phyloP scores from a whole-genome alignment of 2,329 filamentous ascomycete species.

The Trichoderma pleuroti region DNA sequence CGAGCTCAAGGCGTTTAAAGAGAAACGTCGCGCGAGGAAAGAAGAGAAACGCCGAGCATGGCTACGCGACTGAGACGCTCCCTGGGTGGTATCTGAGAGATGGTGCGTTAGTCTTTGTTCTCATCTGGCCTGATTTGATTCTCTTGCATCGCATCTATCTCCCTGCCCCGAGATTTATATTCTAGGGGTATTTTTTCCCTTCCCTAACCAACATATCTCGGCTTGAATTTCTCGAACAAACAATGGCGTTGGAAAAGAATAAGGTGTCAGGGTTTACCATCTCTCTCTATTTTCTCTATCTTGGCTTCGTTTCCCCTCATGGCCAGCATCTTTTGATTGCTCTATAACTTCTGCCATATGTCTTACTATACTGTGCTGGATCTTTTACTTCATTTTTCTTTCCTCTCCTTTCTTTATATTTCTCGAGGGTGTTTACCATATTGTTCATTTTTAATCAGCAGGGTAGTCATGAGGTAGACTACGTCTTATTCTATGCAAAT shows the following conservation, averaged over 20 bases:
- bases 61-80: conserved; percentile 66
- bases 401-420: neutral
- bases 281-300: neutral
- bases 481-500: conserved; percentile 6
- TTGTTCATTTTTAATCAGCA: neutral
- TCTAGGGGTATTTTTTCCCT: neutral
- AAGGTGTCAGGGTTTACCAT: neutral
- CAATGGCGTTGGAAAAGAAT: conserved; percentile 11
- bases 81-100: neutral
- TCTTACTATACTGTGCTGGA: neutral
- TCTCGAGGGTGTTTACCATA: neutral
- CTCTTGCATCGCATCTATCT: conserved; percentile 5
- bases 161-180: neutral
- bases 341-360: neutral
- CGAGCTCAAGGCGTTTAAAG: conserved; percentile 86
- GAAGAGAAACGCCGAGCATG: conserved; percentile 92
- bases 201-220: neutral
- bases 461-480: neutral
- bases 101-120: neutral
- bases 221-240: neutral
- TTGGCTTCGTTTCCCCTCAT: neutral
- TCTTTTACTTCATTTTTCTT: neutral
- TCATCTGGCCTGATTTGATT: neutral
- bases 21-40: conserved; percentile 84
- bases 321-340: neutral